These are phyloP conservation scores for Gossypium mustelinum DNA, from an alignment of 345 rosid genomes.

Conservation along the genomic window DNA sequence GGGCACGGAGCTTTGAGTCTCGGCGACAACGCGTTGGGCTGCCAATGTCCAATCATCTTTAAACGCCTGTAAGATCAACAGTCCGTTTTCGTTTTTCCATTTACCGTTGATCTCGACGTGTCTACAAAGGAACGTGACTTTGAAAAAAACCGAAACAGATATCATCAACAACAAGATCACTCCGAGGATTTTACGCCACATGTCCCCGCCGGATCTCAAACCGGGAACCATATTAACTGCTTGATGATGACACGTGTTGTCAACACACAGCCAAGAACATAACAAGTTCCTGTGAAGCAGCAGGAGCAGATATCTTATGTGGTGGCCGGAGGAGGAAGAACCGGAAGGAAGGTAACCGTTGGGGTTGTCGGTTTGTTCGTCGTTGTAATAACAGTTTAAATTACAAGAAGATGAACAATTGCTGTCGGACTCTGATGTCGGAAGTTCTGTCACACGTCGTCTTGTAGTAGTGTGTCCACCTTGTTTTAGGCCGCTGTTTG, in stretches of 20 bases:
- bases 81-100: slow-evolving; percentile 26
- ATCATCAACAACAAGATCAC: slow-evolving; percentile 39
- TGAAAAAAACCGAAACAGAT: slow-evolving; percentile 56
- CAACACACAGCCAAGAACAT: slow-evolving; percentile 31
- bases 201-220: slow-evolving; percentile 46
- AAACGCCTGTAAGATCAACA: slow-evolving; percentile 40
- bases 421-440: slow-evolving; percentile 1
- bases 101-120: slow-evolving; percentile 28
- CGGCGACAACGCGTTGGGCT: slow-evolving; percentile 56
- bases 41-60: slow-evolving; percentile 57
- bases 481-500: slow-evolving; percentile 47
- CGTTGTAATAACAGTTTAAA: slow-evolving; percentile 29
- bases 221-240: slow-evolving; percentile 40
- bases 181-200: slow-evolving; percentile 45
- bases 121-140: slow-evolving; percentile 40
- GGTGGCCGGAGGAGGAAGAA: slow-evolving; percentile 24
- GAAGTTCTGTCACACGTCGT: slow-evolving; percentile 48
- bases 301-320: slow-evolving; percentile 32
- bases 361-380: slow-evolving; percentile 31
- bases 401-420: slow-evolving; percentile 24
- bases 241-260: slow-evolving; percentile 38
- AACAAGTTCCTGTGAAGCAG: slow-evolving; percentile 34
- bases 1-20: slow-evolving; percentile 35
- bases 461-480: slow-evolving; percentile 52
- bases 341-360: slow-evolving; percentile 20